A percentile compares a stretch with the other conserved stretches of the same genome.
Conservation (phyloP, 306 rosid genomes). For the Trifolium pratense region DNA sequence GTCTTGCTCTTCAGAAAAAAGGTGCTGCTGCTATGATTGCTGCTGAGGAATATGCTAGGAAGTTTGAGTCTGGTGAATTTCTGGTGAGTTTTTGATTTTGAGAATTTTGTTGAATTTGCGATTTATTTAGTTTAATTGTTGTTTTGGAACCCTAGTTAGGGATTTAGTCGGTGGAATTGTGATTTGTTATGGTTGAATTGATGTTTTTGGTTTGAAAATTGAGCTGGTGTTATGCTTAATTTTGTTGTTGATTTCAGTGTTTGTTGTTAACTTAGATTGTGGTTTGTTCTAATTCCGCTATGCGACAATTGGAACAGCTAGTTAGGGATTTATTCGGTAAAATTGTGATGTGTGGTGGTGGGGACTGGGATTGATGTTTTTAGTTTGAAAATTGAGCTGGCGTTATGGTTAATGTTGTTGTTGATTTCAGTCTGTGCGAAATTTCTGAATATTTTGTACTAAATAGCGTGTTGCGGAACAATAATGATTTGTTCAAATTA, state of each 20-base stretch:
- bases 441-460: too few species aligned
- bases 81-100: slow-evolving; percentile 48
- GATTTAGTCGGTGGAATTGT: neutral
- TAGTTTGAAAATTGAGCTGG: slow-evolving; percentile 7
- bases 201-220: slow-evolving; percentile 2
- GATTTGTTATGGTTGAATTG: slow-evolving; percentile 9
- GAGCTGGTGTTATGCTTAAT: slow-evolving; percentile 1
- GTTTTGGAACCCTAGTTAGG: neutral
- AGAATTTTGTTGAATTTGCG: neutral
- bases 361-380: neutral
- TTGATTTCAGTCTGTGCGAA: neutral
- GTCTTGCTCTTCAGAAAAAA: slow-evolving; percentile 76
- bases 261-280: neutral
- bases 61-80: slow-evolving; percentile 77
- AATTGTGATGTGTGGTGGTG: neutral
- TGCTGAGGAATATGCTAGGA: slow-evolving; percentile 89
- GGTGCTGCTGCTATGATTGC: slow-evolving; percentile 98
- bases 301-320: neutral
- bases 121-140: slow-evolving; percentile 1
- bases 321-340: neutral
- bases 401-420: slow-evolving; percentile 1
- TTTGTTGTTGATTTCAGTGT: neutral
- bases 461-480: too few species aligned
- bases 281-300: too few species aligned
- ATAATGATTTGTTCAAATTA: too few species aligned